These are phyloP conservation scores for Phylloporus sp. DNA, from an alignment of 1,284 basidiomycete genomes.

Conservation along the genomic window DNA sequence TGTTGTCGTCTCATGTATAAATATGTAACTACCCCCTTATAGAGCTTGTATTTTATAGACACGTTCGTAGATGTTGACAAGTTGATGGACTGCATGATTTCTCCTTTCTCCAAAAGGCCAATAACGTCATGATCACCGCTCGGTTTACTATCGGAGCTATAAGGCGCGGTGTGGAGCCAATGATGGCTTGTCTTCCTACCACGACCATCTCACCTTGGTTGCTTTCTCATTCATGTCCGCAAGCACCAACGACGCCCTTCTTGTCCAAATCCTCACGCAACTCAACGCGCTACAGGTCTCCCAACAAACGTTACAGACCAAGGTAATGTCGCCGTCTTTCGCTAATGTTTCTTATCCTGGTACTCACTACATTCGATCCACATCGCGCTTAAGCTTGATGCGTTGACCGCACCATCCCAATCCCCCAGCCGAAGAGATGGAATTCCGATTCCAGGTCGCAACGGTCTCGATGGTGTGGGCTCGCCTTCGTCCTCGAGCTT, in stretches of 20 bases:
- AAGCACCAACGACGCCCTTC: conserved; percentile 55
- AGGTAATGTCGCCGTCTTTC: conserved; percentile 51
- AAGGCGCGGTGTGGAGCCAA: conserved; percentile 13
- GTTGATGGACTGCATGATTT: background rate
- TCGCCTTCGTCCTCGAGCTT: conserved; percentile 33
- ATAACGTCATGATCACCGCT: conserved; percentile 12
- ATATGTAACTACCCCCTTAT: background rate
- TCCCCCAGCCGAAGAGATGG: conserved; percentile 28
- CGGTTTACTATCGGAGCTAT: conserved; percentile 11
- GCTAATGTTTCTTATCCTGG: conserved; percentile 4
- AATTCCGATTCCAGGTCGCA: conserved; percentile 36
- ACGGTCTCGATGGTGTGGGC: conserved; percentile 21
- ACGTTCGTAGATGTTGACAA: too few species aligned
- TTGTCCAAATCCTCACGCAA: conserved; percentile 76
- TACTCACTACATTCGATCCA: conserved; percentile 6
- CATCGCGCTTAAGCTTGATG: conserved; percentile 45
- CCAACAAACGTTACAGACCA: conserved; percentile 77
- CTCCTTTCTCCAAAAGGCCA: conserved; percentile 23
- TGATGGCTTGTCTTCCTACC: conserved; percentile 16
- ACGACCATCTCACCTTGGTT: conserved; percentile 17
- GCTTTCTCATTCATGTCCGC: conserved; percentile 51
- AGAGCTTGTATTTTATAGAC: too few species aligned
- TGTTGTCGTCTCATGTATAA: conserved; percentile 1
- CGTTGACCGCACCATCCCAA: conserved; percentile 39
- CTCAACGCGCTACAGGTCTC: conserved; percentile 73